These are phyloP conservation scores for Rhynchosporium graminicola DNA, from an alignment of 2,329 filamentous ascomycete genomes.

Conservation along the genomic window DNA sequence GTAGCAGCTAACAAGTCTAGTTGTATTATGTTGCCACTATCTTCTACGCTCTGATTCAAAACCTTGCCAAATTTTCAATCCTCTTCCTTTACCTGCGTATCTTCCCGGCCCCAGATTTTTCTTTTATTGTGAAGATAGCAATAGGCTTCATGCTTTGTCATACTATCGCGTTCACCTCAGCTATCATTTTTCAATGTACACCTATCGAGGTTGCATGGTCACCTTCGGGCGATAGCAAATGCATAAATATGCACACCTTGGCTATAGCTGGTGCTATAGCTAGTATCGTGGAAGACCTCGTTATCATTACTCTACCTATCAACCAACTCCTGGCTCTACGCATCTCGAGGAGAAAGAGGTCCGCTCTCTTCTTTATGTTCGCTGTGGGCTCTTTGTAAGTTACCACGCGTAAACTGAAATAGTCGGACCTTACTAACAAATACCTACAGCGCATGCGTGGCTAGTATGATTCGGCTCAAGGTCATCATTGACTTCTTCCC, in stretches of 20 bases:
- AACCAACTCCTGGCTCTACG: constrained; percentile 63
- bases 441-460: constrained; percentile 26
- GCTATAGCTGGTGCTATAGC: constrained; percentile 66
- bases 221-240: constrained; percentile 41
- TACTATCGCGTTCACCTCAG: constrained; percentile 18
- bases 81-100: constrained; percentile 31
- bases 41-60: constrained; percentile 28
- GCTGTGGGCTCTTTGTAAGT: constrained; percentile 66
- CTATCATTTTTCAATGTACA: constrained; percentile 24
- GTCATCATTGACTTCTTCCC: constrained; percentile 23
- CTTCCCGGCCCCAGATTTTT: constrained; percentile 25
- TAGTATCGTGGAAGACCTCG: constrained; percentile 68
- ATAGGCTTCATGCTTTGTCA: constrained; percentile 20
- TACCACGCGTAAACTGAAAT: neutral
- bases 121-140: constrained; percentile 14
- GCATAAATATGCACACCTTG: constrained; percentile 62
- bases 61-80: constrained; percentile 31
- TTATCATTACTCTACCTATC: constrained; percentile 65
- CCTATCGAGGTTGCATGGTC: constrained; percentile 24
- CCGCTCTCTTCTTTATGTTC: constrained; percentile 66
- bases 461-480: constrained; percentile 31
- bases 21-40: constrained; percentile 30
- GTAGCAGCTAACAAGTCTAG: constrained; percentile 15
- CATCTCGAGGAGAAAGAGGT: constrained; percentile 63
- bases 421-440: neutral